A percentile compares a stretch with the other conserved stretches of the same genome.
Conservation (phyloP, 2,329 filamentous ascomycete species). For the Basipetospora chlamydospora region DNA sequence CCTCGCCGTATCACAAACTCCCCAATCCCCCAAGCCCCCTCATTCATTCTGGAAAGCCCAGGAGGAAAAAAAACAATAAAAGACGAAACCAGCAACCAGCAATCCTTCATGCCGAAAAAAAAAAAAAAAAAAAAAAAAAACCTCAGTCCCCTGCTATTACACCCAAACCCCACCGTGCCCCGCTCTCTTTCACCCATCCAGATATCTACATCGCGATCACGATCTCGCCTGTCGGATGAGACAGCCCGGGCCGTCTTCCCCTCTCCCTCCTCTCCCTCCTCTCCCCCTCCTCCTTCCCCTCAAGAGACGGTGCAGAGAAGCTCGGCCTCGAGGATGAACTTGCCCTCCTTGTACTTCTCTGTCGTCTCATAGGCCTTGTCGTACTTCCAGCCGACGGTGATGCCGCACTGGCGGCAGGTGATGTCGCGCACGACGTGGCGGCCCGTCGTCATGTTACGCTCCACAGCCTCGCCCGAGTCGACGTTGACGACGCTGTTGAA, state of each 20-base stretch:
- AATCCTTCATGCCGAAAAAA: too few relatives aligned
- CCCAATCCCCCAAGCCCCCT: background rate
- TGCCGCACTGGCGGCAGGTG: slow-evolving; percentile 75
- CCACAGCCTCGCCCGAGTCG: slow-evolving; percentile 65
- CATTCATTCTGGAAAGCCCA: background rate
- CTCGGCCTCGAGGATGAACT: slow-evolving; percentile 91
- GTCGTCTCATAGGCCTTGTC: slow-evolving; percentile 85
- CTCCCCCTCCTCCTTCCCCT: too few relatives aligned
- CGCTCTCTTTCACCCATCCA: background rate
- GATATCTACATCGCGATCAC: too few relatives aligned
- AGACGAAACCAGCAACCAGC: background rate
- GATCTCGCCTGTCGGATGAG: too few relatives aligned
- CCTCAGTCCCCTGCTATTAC: too few relatives aligned
- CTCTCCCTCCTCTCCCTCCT: too few relatives aligned
- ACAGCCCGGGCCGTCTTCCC: too few relatives aligned
- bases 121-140: too few relatives aligned
- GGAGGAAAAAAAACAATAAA: background rate
- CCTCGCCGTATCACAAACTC: too few relatives aligned
- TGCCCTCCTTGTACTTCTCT: slow-evolving; percentile 98
- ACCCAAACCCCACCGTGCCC: too few relatives aligned
- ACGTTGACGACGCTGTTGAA: slow-evolving; percentile 93
- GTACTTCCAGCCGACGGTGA: slow-evolving; percentile 96
- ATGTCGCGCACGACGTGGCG: slow-evolving; percentile 92
- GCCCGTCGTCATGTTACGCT: slow-evolving; percentile 97
- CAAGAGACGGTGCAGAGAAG: slow-evolving; percentile 65